Evolutionary conservation across 495 filamentous ascomycete genomes (phyloP).

Genomic region (Podospora fimiseda): DNA sequence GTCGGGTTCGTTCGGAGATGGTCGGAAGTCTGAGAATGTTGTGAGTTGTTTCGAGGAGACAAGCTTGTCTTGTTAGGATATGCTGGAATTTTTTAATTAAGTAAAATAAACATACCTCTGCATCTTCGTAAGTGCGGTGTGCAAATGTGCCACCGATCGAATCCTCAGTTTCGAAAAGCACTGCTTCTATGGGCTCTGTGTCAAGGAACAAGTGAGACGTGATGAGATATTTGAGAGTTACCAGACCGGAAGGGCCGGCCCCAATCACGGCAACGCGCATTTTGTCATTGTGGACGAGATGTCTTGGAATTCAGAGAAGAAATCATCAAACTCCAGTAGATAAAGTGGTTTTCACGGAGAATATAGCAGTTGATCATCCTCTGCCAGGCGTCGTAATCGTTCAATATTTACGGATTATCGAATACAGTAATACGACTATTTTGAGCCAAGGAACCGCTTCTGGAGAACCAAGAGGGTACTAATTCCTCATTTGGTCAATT

Average conservation of each 20-base stretch:
- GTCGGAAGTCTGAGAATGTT: slow-evolving; percentile 36
- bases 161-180: slow-evolving; percentile 17
- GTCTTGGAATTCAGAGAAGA: too few species aligned
- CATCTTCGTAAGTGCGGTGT: slow-evolving; percentile 30
- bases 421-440: too few species aligned
- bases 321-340: too few species aligned
- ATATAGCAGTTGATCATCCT: too few species aligned
- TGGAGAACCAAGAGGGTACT: too few species aligned
- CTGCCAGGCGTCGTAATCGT: too few species aligned
- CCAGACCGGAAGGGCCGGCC: slow-evolving; percentile 40
- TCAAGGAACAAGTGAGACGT: slow-evolving; percentile 26
- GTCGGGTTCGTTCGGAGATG: slow-evolving; percentile 23
- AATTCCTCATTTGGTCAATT: too few species aligned
- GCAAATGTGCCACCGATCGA: slow-evolving; percentile 29
- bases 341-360: too few species aligned
- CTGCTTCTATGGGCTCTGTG: slow-evolving; percentile 30
- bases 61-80: slow-evolving; percentile 17
- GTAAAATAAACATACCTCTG: slow-evolving; percentile 18
- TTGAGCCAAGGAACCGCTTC: too few species aligned
- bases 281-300: too few species aligned
- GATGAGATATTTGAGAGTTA: slow-evolving; percentile 40
- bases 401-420: too few species aligned
- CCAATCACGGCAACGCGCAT: slow-evolving; percentile 37
- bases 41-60: slow-evolving; percentile 39
- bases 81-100: neutral